Evolutionary conservation across 2,329 filamentous ascomycete genomes (phyloP).

Genomic region (Ophiostoma piceae): DNA sequence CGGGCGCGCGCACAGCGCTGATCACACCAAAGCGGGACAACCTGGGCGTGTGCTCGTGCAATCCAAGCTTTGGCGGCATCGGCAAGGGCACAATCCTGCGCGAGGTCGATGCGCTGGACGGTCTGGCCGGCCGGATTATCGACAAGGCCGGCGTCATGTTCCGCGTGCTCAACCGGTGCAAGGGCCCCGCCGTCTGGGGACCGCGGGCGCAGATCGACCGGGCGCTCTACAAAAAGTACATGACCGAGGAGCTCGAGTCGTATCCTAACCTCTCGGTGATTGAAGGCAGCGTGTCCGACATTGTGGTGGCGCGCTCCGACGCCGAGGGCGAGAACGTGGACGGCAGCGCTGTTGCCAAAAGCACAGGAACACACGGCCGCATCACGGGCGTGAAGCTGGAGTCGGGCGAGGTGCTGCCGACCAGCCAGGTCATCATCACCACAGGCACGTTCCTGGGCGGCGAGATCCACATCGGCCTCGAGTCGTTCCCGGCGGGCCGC

Average conservation of each 20-base stretch:
- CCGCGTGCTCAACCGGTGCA: slow-evolving; percentile 76
- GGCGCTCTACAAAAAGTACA: slow-evolving; percentile 78
- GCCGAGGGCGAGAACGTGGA: slow-evolving; percentile 2
- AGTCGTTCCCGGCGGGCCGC: slow-evolving; percentile 77
- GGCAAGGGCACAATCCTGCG: slow-evolving; percentile 95
- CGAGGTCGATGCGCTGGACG: slow-evolving; percentile 92
- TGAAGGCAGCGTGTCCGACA: slow-evolving; percentile 85
- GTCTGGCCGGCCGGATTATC: slow-evolving; percentile 78
- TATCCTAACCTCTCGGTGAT: slow-evolving; percentile 78
- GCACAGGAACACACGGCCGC: slow-evolving; percentile 43
- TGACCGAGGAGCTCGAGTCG: slow-evolving; percentile 75
- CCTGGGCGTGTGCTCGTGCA: slow-evolving; percentile 91
- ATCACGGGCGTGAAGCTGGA: slow-evolving; percentile 84
- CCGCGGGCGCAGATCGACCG: slow-evolving; percentile 95
- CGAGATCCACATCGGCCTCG: slow-evolving; percentile 91
- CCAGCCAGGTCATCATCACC: slow-evolving; percentile 82
- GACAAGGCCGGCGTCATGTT: slow-evolving; percentile 97
- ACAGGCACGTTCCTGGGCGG: slow-evolving; percentile 93
- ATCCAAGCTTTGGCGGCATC: slow-evolving; percentile 96
- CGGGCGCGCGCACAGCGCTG: slow-evolving; percentile 82
- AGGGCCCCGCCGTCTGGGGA: slow-evolving; percentile 95
- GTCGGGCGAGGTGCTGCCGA: slow-evolving; percentile 75
- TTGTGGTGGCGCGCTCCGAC: slow-evolving; percentile 57
- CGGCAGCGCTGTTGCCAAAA: slow-evolving; percentile 32
- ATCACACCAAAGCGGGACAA: slow-evolving; percentile 85